phyloP scores from a whole-genome alignment of 805 yeast species.

The Saccharomycodes ludwigii region DNA sequence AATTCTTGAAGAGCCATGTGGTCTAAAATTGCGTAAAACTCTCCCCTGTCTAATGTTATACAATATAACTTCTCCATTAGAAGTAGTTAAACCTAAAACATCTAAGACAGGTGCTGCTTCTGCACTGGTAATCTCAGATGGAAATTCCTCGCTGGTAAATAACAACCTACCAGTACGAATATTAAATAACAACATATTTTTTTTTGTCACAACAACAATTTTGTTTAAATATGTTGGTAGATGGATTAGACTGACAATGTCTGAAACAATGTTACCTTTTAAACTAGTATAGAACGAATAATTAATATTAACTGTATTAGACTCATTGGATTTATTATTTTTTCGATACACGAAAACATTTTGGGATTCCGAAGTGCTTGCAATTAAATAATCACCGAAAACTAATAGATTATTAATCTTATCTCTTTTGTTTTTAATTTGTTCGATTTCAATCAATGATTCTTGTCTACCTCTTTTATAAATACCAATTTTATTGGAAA shows the following conservation, averaged over 20 bases:
- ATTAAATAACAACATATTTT: slow-evolving; percentile 52
- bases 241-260: slow-evolving; percentile 46
- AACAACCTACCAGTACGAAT: slow-evolving; percentile 65
- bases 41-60: slow-evolving; percentile 59
- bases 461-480: slow-evolving; percentile 69
- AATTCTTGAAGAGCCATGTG: slow-evolving; percentile 28
- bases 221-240: slow-evolving; percentile 90
- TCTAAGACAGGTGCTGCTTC: slow-evolving; percentile 84
- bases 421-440: slow-evolving; percentile 23
- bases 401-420: slow-evolving; percentile 38
- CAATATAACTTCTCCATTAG: slow-evolving; percentile 51
- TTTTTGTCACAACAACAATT: slow-evolving; percentile 67
- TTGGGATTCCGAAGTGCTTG: slow-evolving; percentile 32
- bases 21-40: slow-evolving; percentile 36
- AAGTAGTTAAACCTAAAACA: slow-evolving; percentile 64
- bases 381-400: slow-evolving; percentile 73
- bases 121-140: slow-evolving; percentile 50
- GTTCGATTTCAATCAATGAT: slow-evolving; percentile 23
- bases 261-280: no score
- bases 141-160: slow-evolving; percentile 42
- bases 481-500: slow-evolving; percentile 59
- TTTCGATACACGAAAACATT: slow-evolving; percentile 48
- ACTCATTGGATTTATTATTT: no score
- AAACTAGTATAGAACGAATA: no score
- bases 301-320: no score